phyloP scores from a whole-genome alignment of 2,329 filamentous ascomycete species.

The Penicillium sp. region DNA sequence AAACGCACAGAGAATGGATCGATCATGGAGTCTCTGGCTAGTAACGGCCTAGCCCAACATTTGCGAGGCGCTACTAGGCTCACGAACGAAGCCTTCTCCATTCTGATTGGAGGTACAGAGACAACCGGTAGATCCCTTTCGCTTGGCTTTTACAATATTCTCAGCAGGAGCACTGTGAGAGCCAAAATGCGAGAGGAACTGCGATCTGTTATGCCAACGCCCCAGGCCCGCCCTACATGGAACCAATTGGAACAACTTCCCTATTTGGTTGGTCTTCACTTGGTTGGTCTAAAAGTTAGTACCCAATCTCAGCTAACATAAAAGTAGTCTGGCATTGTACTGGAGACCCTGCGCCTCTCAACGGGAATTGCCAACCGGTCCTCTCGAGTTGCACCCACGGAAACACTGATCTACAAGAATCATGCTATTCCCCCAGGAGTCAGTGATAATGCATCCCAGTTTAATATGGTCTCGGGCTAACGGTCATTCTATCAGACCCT shows the following conservation, averaged over 20 bases:
- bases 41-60: neutral
- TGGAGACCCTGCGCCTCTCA: conserved; percentile 41
- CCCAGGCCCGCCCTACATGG: conserved; percentile 24
- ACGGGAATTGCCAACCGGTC: conserved; percentile 37
- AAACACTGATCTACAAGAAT: conserved; percentile 30
- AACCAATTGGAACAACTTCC: conserved; percentile 41
- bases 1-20: neutral
- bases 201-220: conserved; percentile 27
- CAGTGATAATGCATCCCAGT: neutral
- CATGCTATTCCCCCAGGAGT: conserved; percentile 34
- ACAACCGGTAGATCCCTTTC: conserved; percentile 35
- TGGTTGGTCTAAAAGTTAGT: neutral
- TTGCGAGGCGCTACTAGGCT: neutral
- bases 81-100: conserved; percentile 39
- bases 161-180: conserved; percentile 17
- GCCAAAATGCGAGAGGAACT: conserved; percentile 30
- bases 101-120: conserved; percentile 44
- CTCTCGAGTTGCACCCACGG: conserved; percentile 26
- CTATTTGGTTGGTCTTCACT: conserved; percentile 32
- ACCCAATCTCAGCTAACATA: neutral
- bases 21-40: neutral
- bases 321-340: conserved; percentile 17
- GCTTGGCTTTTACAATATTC: conserved; percentile 28
- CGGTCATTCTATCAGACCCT: conserved; percentile 8
- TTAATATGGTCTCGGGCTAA: neutral